Conservation (phyloP, 768 basidiomycete species). For the Rhizopogon rudus region DNA sequence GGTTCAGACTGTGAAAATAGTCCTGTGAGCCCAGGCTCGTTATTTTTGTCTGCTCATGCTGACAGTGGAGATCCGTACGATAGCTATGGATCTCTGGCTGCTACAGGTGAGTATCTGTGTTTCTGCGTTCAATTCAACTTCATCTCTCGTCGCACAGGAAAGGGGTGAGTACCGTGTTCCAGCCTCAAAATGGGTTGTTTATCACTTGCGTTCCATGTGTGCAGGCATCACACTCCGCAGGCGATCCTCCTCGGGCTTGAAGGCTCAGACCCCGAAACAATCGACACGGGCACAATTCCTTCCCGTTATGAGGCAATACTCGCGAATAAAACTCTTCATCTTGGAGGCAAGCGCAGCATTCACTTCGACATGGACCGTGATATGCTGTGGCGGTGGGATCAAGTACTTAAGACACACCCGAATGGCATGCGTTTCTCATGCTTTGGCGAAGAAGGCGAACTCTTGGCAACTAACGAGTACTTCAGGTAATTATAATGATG, state of each 20-base stretch:
- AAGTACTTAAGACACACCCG: constrained; percentile 83
- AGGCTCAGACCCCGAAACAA: constrained; percentile 90
- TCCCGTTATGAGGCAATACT: constrained; percentile 70
- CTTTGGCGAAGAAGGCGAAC: constrained; percentile 74
- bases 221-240: constrained; percentile 82
- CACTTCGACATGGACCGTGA: constrained; percentile 85
- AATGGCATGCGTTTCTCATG: constrained; percentile 93
- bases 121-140: constrained; percentile 3
- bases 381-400: constrained; percentile 90
- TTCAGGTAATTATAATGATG: constrained; percentile 46
- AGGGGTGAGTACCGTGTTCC: constrained; percentile 50
- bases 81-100: constrained; percentile 90
- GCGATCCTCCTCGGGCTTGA: constrained; percentile 81
- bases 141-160: constrained; percentile 40
- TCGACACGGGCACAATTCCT: constrained; percentile 81
- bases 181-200: neutral
- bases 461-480: constrained; percentile 93
- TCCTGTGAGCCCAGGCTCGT: constrained; percentile 46
- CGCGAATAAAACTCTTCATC: constrained; percentile 55
- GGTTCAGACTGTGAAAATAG: constrained; percentile 81
- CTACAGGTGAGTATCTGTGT: constrained; percentile 57
- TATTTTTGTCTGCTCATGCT: constrained; percentile 5
- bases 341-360: constrained; percentile 74
- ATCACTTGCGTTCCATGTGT: neutral
- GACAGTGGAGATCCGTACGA: constrained; percentile 1